Percentiles rank a stretch among this genome's conserved stretches.
Evolutionary conservation across 352 stramenopile species (phyloP).

Genomic region (Blastocystis sp.): DNA sequence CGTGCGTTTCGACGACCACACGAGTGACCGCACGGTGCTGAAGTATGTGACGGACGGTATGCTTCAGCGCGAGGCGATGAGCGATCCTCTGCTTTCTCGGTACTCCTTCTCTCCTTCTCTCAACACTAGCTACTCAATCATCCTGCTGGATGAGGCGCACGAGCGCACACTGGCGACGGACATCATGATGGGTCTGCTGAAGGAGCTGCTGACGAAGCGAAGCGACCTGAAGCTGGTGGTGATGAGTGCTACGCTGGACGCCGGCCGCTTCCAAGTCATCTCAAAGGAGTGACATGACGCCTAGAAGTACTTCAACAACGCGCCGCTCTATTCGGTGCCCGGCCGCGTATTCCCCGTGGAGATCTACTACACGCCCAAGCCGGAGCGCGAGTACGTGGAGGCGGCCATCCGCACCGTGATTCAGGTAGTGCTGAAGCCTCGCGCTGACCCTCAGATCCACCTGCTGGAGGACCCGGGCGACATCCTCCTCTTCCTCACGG

Average conservation of each 20-base stretch:
- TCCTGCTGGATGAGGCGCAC: slow-evolving; percentile 84
- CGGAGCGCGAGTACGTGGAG: slow-evolving; percentile 96
- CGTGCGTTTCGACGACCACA: slow-evolving; percentile 98
- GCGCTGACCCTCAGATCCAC: slow-evolving; percentile 86
- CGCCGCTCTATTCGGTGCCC: slow-evolving; percentile 88
- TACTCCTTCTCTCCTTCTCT: slow-evolving; percentile 39
- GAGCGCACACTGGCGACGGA: slow-evolving; percentile 85
- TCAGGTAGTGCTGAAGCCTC: too few species aligned
- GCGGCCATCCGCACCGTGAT: slow-evolving; percentile 76
- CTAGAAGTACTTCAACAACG: slow-evolving; percentile 86
- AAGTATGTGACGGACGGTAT: slow-evolving; percentile 90
- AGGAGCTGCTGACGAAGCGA: too few species aligned
- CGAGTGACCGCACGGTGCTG: slow-evolving; percentile 76
- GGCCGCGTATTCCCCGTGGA: slow-evolving; percentile 96
- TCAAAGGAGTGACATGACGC: neutral
- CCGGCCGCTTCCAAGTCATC: slow-evolving; percentile 86
- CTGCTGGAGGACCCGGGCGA: slow-evolving; percentile 91
- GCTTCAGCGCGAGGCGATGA: slow-evolving; percentile 93
- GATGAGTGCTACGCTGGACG: slow-evolving; percentile 87
- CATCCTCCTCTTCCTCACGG: slow-evolving; percentile 97
- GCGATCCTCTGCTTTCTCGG: slow-evolving; percentile 84
- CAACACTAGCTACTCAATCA: slow-evolving; percentile 87
- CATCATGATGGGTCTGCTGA: slow-evolving; percentile 92
- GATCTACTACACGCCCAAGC: slow-evolving; percentile 93
- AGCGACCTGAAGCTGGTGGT: too few species aligned